Base-by-base conservation (phyloP, 139 green algal genomes). In the Nannochloris sp. region DNA sequence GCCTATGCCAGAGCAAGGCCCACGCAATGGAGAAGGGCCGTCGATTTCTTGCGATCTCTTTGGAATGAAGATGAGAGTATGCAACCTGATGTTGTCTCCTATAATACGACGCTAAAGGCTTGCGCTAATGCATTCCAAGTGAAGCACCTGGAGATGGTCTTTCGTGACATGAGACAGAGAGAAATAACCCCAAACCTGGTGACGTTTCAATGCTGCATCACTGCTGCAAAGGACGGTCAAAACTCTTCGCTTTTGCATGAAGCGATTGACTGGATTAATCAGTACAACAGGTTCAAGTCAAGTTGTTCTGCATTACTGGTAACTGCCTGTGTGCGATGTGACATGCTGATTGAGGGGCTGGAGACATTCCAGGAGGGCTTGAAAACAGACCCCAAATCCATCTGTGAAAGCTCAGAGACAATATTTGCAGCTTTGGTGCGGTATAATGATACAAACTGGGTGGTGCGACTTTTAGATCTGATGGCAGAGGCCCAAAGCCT, bases 101-200 rank as follows among this genome's bases (percentile, higher is more conserved):
- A 87, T 78, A 94, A 92, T 78, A 91, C 87, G 3, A 82, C 81
- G 16, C 82, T 94, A 61, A 94, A 94, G 67, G 87, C 87, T 5
- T 87, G 75, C 66, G 75, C 83, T 56, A 89, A 87, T 56, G 85
- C 83, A 3, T 61, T 68, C 34, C 83, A 89, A 64, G 58, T 90
- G 27, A 62, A 65, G 6, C 78, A 70, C 3, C 78, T 85, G 40
- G 29, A 88, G 69, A 19, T 53, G 18, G 76, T 85, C 5, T 24
- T 25, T n/a, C 21, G 51, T 34, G 40, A 44, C 4, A 58, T 79
- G 46, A 64, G 75, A 57, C 34, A 25, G 48, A 75, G 74, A 16
- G 81, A 78, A 11, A 75, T 91, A 37, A 69, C 78, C 49, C 79
- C 86, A 43, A 88, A 71, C 34, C 74, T 87, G 9, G 81, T 83